phyloP scores from a whole-genome alignment of 352 stramenopile genomes.

The Thalassiosira delicatula region DNA sequence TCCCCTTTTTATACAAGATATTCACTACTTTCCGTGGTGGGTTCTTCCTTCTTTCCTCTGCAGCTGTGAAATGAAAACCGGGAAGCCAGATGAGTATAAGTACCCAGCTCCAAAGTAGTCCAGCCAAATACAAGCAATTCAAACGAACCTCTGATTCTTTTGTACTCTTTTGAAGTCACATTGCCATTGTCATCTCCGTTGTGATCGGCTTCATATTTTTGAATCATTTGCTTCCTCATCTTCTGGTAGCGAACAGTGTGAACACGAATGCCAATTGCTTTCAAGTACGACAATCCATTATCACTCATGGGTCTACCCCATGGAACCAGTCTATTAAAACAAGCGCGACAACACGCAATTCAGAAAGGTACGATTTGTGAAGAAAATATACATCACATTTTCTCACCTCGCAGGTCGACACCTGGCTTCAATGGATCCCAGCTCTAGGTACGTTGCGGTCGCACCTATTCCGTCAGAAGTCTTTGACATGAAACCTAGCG shows the following conservation, averaged over 20 bases:
- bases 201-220: constrained; percentile 39
- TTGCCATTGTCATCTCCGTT: constrained; percentile 25
- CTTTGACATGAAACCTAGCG: constrained; percentile 66
- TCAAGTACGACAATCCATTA: constrained; percentile 65
- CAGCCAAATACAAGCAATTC: constrained; percentile 3
- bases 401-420: constrained; percentile 60
- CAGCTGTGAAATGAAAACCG: constrained; percentile 40
- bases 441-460: constrained; percentile 56
- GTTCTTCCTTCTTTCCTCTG: constrained; percentile 65
- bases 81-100: background rate
- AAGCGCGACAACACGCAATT: constrained; percentile 20
- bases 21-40: constrained; percentile 58
- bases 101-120: background rate
- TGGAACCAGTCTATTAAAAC: constrained; percentile 47
- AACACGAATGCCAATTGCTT: constrained; percentile 70
- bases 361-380: constrained; percentile 15
- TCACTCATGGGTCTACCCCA: constrained; percentile 64
- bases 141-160: constrained; percentile 57
- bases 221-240: constrained; percentile 45
- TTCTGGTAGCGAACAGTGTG: constrained; percentile 73
- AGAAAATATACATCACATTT: background rate
- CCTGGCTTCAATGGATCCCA: constrained; percentile 60
- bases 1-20: constrained; percentile 59
- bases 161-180: constrained; percentile 55
- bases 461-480: constrained; percentile 57